phyloP scores from a whole-genome alignment of 495 filamentous ascomycete genomes.

The Aspergillus biplanus region DNA sequence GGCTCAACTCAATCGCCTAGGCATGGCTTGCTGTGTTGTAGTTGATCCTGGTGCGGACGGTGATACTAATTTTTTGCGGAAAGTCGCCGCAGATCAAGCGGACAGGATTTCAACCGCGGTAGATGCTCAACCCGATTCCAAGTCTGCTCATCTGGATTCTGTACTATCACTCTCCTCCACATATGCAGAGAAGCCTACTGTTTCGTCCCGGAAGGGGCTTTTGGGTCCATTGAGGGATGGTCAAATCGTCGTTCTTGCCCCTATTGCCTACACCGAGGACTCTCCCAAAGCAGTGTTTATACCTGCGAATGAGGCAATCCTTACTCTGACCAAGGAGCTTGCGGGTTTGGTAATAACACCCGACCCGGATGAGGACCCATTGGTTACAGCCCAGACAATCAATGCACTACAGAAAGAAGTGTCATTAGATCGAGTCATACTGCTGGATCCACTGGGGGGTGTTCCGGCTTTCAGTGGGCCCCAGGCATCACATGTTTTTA shows the following conservation, averaged over 20 bases:
- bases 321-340: slow-evolving; percentile 74
- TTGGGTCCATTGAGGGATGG: slow-evolving; percentile 72
- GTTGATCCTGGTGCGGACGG: slow-evolving; percentile 64
- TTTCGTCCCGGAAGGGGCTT: slow-evolving; percentile 63
- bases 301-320: slow-evolving; percentile 66
- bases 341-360: slow-evolving; percentile 54
- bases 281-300: slow-evolving; percentile 58
- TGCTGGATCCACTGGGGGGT: slow-evolving; percentile 87
- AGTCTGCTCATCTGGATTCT: slow-evolving; percentile 70
- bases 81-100: slow-evolving; percentile 61
- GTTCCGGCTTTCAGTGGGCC: slow-evolving; percentile 72
- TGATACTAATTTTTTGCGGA: slow-evolving; percentile 39
- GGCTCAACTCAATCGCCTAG: slow-evolving; percentile 77
- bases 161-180: slow-evolving; percentile 52
- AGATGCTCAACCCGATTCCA: slow-evolving; percentile 63
- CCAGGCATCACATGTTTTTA: slow-evolving; percentile 79
- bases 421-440: slow-evolving; percentile 81
- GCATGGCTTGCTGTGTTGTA: slow-evolving; percentile 79
- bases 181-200: slow-evolving; percentile 35
- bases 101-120: slow-evolving; percentile 76
- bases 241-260: slow-evolving; percentile 76
- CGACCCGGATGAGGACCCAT: slow-evolving; percentile 52
- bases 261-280: slow-evolving; percentile 67
- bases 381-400: slow-evolving; percentile 47
- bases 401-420: slow-evolving; percentile 55